These are phyloP conservation scores for Scedosporium minutisporum DNA, from an alignment of 2,329 filamentous ascomycete species.

Conservation along the genomic window DNA sequence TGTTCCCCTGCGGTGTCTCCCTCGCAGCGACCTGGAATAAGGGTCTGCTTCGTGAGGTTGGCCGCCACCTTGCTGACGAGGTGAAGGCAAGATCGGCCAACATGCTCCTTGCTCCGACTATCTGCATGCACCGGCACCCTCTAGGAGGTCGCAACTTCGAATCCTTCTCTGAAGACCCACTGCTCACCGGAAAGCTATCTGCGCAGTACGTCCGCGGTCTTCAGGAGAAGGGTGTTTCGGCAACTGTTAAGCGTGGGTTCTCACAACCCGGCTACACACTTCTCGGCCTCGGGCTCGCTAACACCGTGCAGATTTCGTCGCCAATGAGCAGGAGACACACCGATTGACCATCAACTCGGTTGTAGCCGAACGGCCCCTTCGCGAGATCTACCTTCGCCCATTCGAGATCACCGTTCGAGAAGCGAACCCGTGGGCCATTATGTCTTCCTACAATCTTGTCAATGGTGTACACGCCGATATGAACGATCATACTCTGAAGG, in stretches of 20 bases:
- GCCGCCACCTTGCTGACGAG: conserved; percentile 62
- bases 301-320: conserved; percentile 45
- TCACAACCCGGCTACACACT: background rate
- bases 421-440: conserved; percentile 59
- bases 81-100: conserved; percentile 63
- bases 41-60: conserved; percentile 58
- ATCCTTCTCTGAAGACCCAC: conserved; percentile 75
- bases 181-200: conserved; percentile 64
- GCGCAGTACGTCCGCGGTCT: conserved; percentile 63
- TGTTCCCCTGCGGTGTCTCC: conserved; percentile 71
- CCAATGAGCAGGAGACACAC: conserved; percentile 65
- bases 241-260: conserved; percentile 63
- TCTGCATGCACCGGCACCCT: conserved; percentile 74
- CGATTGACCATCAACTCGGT: conserved; percentile 55
- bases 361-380: conserved; percentile 53
- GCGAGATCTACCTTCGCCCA: conserved; percentile 64
- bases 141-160: conserved; percentile 81
- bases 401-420: conserved; percentile 65
- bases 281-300: conserved; percentile 5
- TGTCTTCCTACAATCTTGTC: conserved; percentile 59
- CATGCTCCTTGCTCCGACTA: conserved; percentile 65
- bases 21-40: conserved; percentile 73
- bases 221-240: conserved; percentile 64
- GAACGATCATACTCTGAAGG: conserved; percentile 43
- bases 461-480: conserved; percentile 54